Conservation (phyloP, 768 basidiomycete genomes). For the Hericium rajendrae region DNA sequence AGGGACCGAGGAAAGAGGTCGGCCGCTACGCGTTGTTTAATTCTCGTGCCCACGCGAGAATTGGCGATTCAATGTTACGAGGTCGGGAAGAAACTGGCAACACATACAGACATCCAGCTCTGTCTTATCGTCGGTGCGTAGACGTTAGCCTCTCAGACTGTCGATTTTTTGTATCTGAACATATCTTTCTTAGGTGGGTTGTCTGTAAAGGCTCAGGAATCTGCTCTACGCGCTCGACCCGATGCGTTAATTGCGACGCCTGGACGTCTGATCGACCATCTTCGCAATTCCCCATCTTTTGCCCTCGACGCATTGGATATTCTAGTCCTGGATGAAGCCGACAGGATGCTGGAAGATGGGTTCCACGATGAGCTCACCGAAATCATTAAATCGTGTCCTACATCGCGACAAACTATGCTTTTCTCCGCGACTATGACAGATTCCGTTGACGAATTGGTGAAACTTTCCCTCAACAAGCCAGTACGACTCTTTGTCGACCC, state of each 20-base stretch:
- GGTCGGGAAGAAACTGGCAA: slow-evolving; percentile 76
- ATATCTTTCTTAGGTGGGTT: slow-evolving; percentile 58
- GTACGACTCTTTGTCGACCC: slow-evolving; percentile 94
- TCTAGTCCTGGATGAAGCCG: slow-evolving; percentile 93
- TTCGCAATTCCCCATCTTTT: slow-evolving; percentile 91
- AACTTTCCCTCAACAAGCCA: slow-evolving; percentile 87
- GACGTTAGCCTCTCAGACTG: background rate
- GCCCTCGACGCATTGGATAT: slow-evolving; percentile 88
- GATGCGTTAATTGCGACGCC: slow-evolving; percentile 96
- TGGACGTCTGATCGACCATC: slow-evolving; percentile 87
- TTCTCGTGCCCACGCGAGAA: slow-evolving; percentile 92
- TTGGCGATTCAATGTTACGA: slow-evolving; percentile 93
- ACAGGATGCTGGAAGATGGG: slow-evolving; percentile 92
- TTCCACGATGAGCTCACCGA: slow-evolving; percentile 92
- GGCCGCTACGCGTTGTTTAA: slow-evolving; percentile 80
- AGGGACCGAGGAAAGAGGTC: slow-evolving; percentile 83
- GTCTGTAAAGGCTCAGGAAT: slow-evolving; percentile 88
- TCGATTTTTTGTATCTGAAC: slow-evolving; percentile 4
- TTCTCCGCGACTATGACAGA: slow-evolving; percentile 99
- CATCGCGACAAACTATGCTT: slow-evolving; percentile 90
- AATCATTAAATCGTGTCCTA: slow-evolving; percentile 85
- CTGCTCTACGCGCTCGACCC: slow-evolving; percentile 72
- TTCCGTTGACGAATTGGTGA: slow-evolving; percentile 86
- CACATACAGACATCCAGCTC: slow-evolving; percentile 83
- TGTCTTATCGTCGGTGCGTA: slow-evolving; percentile 80